A percentile compares a stretch with the other conserved stretches of the same genome.
phyloP scores from a whole-genome alignment of 352 stramenopile genomes.

The Pythium graminicola region DNA sequence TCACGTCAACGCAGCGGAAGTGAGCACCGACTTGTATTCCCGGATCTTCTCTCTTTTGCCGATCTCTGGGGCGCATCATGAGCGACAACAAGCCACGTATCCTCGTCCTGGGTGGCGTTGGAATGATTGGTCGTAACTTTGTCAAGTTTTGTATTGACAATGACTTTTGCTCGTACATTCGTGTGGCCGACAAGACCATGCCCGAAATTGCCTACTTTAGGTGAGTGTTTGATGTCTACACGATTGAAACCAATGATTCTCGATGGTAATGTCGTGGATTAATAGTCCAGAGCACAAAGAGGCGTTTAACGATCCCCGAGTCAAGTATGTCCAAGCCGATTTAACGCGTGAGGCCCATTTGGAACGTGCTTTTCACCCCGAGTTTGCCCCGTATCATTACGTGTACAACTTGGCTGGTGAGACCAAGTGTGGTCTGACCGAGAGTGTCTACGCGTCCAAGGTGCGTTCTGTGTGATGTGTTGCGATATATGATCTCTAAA shows the following conservation, averaged over 20 bases:
- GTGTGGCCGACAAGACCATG: conserved; percentile 84
- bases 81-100: conserved; percentile 59
- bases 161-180: conserved; percentile 57
- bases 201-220: conserved; percentile 86
- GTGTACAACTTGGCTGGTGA: conserved; percentile 83
- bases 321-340: conserved; percentile 79
- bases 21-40: too few relatives aligned
- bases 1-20: not conserved
- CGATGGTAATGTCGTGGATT: not conserved
- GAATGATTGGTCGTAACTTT: conserved; percentile 86
- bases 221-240: conserved; percentile 9
- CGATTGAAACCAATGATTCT: not conserved
- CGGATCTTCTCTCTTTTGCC: too few relatives aligned
- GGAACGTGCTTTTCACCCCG: conserved; percentile 65
- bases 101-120: conserved; percentile 75
- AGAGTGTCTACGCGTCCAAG: conserved; percentile 77
- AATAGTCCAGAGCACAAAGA: conserved; percentile 39
- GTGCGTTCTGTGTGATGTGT: conserved; percentile 18
- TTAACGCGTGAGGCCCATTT: conserved; percentile 74
- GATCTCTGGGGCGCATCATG: conserved; percentile 3
- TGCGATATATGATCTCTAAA: not conserved
- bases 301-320: conserved; percentile 58
- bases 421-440: conserved; percentile 71
- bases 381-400: conserved; percentile 71
- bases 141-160: conserved; percentile 72